Evolutionary conservation across 2,329 filamentous ascomycete species (phyloP).

Genomic region (Fusarium sp.): DNA sequence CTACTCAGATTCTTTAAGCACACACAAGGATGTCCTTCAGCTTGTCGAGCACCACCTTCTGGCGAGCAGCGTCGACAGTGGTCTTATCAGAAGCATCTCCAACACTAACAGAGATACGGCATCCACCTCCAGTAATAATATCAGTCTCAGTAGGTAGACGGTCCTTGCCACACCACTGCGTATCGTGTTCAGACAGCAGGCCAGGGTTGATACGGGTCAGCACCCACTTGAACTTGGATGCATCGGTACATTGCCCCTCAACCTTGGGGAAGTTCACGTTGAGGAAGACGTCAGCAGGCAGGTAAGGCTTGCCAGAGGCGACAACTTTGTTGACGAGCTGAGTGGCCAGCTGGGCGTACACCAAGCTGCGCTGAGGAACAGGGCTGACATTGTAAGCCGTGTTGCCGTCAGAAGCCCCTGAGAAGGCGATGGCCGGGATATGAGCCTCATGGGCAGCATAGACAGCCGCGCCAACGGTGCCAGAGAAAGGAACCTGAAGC

Average conservation of each 20-base stretch:
- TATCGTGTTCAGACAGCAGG: slow-evolving; percentile 64
- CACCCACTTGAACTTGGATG: slow-evolving; percentile 70
- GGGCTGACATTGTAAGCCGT: slow-evolving; percentile 66
- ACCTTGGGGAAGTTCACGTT: slow-evolving; percentile 76
- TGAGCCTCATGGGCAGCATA: slow-evolving; percentile 65
- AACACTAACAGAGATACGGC: slow-evolving; percentile 72
- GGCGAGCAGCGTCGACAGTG: slow-evolving; percentile 54
- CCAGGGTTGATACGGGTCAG: slow-evolving; percentile 70
- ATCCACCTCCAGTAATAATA: slow-evolving; percentile 63
- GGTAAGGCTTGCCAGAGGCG: slow-evolving; percentile 68
- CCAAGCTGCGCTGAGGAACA: slow-evolving; percentile 61
- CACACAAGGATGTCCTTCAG: slow-evolving; percentile 49
- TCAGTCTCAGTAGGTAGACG: slow-evolving; percentile 68
- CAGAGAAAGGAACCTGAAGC: slow-evolving; percentile 67
- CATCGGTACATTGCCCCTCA: slow-evolving; percentile 60
- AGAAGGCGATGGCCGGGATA: slow-evolving; percentile 76
- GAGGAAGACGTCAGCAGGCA: slow-evolving; percentile 69
- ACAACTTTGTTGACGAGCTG: slow-evolving; percentile 67
- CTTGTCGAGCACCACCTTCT: slow-evolving; percentile 49
- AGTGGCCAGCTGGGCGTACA: slow-evolving; percentile 73
- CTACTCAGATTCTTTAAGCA: not conserved
- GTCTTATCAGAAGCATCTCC: slow-evolving; percentile 70
- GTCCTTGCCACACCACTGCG: slow-evolving; percentile 64
- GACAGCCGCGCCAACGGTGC: slow-evolving; percentile 73
- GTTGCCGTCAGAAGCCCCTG: slow-evolving; percentile 61